phyloP scores from a whole-genome alignment of 1,284 basidiomycete species.

The Apiotrichum mycotoxinovorans region DNA sequence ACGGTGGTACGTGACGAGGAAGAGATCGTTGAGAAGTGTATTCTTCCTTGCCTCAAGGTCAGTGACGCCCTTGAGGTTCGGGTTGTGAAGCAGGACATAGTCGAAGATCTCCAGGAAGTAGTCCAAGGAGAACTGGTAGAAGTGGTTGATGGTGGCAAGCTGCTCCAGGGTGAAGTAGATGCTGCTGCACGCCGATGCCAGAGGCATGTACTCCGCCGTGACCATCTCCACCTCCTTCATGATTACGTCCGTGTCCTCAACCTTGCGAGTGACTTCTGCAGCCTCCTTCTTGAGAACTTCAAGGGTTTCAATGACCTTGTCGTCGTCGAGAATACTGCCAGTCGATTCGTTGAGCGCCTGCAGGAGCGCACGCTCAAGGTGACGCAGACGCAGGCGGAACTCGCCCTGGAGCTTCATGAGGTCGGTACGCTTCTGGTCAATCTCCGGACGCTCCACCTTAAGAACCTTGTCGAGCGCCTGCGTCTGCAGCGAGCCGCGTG shows the following conservation, averaged over 20 bases:
- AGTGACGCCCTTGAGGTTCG: conserved; percentile 72
- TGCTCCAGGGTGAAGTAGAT: conserved; percentile 98
- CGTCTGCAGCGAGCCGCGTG: conserved; percentile 93
- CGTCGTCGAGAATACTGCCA: conserved; percentile 97
- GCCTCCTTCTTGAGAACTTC: conserved; percentile 97
- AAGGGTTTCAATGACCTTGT: conserved; percentile 96
- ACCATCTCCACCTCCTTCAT: conserved; percentile 97
- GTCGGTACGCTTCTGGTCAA: conserved; percentile 94
- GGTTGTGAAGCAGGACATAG: conserved; percentile 86
- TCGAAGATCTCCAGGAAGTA: conserved; percentile 99
- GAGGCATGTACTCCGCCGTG: conserved; percentile 86
- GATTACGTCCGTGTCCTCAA: conserved; percentile 93
- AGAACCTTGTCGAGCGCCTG: conserved; percentile 97
- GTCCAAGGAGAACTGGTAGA: conserved; percentile 96
- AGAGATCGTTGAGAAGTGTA: conserved; percentile 85
- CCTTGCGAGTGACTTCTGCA: conserved; percentile 91
- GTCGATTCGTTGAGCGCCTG: conserved; percentile 95
- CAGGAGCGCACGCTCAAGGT: conserved; percentile 86
- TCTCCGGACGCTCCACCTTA: conserved; percentile 94
- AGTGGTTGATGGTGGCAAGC: conserved; percentile 89
- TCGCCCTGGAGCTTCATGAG: conserved; percentile 98
- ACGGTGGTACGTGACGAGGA: conserved; percentile 82
- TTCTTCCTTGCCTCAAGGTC: conserved; percentile 72
- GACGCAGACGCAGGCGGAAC: conserved; percentile 87
- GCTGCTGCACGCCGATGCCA: conserved; percentile 94